phyloP scores from a whole-genome alignment of 2,329 filamentous ascomycete species.

The Alternaria viburni region DNA sequence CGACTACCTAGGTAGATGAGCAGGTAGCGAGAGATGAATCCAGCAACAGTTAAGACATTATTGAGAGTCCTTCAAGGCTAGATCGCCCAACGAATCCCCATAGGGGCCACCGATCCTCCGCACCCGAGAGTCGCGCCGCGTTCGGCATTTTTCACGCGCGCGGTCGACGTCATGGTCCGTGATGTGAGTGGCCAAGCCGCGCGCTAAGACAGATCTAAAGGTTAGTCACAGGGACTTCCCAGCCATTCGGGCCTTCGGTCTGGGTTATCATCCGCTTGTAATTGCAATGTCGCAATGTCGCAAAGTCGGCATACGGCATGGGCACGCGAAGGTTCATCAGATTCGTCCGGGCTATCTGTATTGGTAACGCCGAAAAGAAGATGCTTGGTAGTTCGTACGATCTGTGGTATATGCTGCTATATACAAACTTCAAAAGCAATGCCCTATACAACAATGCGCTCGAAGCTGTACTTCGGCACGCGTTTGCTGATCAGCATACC shows the following conservation, averaged over 20 bases:
- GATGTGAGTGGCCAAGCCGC: conserved; percentile 1
- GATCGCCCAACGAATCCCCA: not conserved
- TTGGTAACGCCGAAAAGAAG: not conserved
- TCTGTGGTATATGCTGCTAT: not conserved
- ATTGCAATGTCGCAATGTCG: not conserved
- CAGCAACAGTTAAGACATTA: not conserved
- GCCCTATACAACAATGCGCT: conserved; percentile 63
- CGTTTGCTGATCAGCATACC: conserved; percentile 79
- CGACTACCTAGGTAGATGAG: not conserved
- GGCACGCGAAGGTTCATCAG: not conserved
- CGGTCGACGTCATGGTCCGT: conserved; percentile 15
- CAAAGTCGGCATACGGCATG: not conserved
- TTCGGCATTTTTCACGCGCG: not conserved
- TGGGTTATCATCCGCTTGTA: not conserved
- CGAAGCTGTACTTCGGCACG: conserved; percentile 82
- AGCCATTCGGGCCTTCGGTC: not conserved
- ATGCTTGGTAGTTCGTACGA: not conserved
- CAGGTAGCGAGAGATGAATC: not conserved
- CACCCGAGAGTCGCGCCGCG: not conserved
- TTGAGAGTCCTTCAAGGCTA: not conserved
- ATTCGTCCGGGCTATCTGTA: not conserved
- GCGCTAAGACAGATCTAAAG: conserved; percentile 3
- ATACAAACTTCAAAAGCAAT: conserved; percentile 3
- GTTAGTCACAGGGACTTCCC: conserved; percentile 5
- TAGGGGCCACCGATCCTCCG: not conserved